Evolutionary conservation across 2,329 filamentous ascomycete genomes (phyloP).

Genomic region (Dothidotthia symphoricarpi): DNA sequence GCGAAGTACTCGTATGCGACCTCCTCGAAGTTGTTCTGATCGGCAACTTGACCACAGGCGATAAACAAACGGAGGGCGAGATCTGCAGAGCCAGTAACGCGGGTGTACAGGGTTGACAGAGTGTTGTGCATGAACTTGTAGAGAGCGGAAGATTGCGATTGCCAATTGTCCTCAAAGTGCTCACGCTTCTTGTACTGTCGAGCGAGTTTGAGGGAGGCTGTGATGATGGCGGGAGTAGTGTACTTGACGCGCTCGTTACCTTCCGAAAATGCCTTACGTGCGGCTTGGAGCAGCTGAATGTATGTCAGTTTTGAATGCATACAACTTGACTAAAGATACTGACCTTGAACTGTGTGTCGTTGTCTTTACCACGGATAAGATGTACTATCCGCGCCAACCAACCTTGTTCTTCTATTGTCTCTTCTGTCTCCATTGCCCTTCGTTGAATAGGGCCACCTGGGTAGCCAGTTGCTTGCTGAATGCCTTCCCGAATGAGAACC

Average conservation of each 20-base stretch:
- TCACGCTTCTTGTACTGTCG: constrained; percentile 86
- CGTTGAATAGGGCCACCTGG: constrained; percentile 73
- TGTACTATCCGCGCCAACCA: constrained; percentile 94
- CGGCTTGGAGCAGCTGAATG: constrained; percentile 72
- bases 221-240: constrained; percentile 89
- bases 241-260: constrained; percentile 95
- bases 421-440: constrained; percentile 82
- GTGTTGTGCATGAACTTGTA: constrained; percentile 95
- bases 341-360: constrained; percentile 87
- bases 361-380: constrained; percentile 76
- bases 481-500: constrained; percentile 90
- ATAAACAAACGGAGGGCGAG: constrained; percentile 86
- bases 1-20: constrained; percentile 93
- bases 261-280: constrained; percentile 81
- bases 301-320: constrained; percentile 7
- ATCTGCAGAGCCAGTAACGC: constrained; percentile 83
- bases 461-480: constrained; percentile 77
- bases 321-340: background rate
- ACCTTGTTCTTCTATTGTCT: constrained; percentile 96
- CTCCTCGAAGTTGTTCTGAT: no score
- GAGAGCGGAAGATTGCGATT: constrained; percentile 71
- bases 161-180: constrained; percentile 77
- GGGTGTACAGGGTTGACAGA: constrained; percentile 81
- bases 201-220: constrained; percentile 83
- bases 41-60: constrained; percentile 71